These are phyloP conservation scores for Eutrema salsugineum DNA, from an alignment of 441 rosid genomes.

Conservation along the genomic window DNA sequence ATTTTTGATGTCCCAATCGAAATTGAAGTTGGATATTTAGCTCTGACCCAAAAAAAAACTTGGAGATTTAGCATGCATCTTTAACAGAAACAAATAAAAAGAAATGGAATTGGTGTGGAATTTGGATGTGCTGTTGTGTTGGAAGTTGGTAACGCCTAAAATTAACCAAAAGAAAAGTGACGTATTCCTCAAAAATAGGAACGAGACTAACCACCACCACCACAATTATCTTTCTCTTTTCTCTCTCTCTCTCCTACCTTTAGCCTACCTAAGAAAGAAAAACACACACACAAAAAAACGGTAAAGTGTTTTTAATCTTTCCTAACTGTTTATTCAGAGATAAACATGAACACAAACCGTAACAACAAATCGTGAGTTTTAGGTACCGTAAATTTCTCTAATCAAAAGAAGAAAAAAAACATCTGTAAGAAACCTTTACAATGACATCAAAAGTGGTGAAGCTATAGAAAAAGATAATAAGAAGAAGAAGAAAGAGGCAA, in stretches of 20 bases:
- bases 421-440: neutral
- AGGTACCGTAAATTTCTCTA: neutral
- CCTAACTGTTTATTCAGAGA: neutral
- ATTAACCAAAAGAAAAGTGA: slow-evolving; percentile 15
- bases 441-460: neutral
- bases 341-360: slow-evolving; percentile 23
- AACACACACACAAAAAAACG: neutral
- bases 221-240: neutral
- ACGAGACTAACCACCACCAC: slow-evolving; percentile 17
- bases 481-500: neutral
- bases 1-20: neutral
- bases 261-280: neutral
- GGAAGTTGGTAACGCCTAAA: slow-evolving; percentile 18
- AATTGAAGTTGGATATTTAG: neutral
- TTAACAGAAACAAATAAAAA: neutral
- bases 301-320: slow-evolving; percentile 5
- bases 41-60: too few relatives aligned
- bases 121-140: neutral
- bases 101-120: neutral
- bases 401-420: neutral
- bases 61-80: neutral
- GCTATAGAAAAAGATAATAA: slow-evolving; percentile 7
- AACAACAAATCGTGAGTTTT: slow-evolving; percentile 14
- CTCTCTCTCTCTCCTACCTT: neutral
- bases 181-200: slow-evolving; percentile 19